Evolutionary conservation across 257 asterid genomes (phyloP).

Genomic region (Salvia splendens): DNA sequence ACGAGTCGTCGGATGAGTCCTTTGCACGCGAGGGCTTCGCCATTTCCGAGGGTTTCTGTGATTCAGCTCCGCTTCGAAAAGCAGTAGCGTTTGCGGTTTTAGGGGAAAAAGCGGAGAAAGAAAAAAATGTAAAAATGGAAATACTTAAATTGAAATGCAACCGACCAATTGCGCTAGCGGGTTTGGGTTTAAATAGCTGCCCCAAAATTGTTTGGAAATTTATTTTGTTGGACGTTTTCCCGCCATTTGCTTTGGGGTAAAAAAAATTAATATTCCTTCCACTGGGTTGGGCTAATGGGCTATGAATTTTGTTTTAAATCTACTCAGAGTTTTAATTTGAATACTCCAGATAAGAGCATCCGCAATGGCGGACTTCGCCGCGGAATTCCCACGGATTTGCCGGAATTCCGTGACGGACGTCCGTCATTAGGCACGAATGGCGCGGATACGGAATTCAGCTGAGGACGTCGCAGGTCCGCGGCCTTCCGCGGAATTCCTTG

Average conservation of each 20-base stretch:
- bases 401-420: too few species aligned
- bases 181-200: constrained; percentile 35
- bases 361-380: too few species aligned
- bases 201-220: constrained; percentile 24
- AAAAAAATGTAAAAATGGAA: background rate
- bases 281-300: constrained; percentile 36
- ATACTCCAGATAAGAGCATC: too few species aligned
- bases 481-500: too few species aligned
- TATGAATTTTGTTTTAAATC: background rate
- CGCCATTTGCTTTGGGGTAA: constrained; percentile 34
- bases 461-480: too few species aligned
- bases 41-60: constrained; percentile 47
- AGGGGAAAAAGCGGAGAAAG: background rate
- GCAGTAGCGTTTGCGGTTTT: constrained; percentile 6
- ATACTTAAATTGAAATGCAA: background rate
- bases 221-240: constrained; percentile 37
- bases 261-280: constrained; percentile 37
- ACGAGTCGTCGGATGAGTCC: constrained; percentile 54
- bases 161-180: constrained; percentile 21
- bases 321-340: too few species aligned
- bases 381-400: too few species aligned
- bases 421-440: too few species aligned
- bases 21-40: constrained; percentile 57
- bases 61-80: constrained; percentile 21
- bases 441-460: too few species aligned